Evolutionary conservation across 2,329 filamentous ascomycete species (phyloP), one percentile per base, ranked within the genome.

Genomic region (Colletotrichum agaves): DNA sequence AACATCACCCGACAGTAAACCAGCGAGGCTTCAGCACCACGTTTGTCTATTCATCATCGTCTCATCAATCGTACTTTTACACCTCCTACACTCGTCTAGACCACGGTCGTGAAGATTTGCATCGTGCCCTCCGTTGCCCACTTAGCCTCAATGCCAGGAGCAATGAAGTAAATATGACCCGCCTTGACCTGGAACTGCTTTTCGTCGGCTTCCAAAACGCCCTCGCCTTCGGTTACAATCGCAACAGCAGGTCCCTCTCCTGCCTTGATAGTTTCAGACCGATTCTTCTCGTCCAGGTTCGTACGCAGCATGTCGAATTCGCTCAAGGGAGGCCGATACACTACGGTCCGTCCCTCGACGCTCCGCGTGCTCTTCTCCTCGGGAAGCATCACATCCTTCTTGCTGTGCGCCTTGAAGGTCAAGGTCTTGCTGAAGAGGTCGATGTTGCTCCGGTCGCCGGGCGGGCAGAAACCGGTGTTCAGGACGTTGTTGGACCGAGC

Each of bases 401-500:
- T 78, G 19, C 82, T 82, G 68, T 92, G 88, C 0, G 89, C 86
- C 39, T 82, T 81, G 79, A 93, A 93, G 0, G 86, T 91, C 17
- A 94, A 75, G 1, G 86, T 84, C 3, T 85, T 80, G 21, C 82
- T 82, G 77, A 94, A 93, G 31, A 89, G 75, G 17, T 92, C 88
- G 23, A 89, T 81, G 47, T 82, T 87, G 73, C 92, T 85, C 12
- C 90, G 83, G 52, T 92, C 88, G 0, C 87, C 85, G 1, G 82
- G 82, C 0, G 91, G 90, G 71, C 90, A 93, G 81, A 94, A 93
- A 0, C 91, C 91, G 0, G 87, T 88, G 76, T 92, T 92, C 56
- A 94, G 82, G 2, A 94, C 91, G 65, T 93, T 93, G 80, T 93
- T 90, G 19, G 85, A 89, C 7, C 90, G 85, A 1, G 91, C 91